Evolutionary conservation across 805 yeast genomes (phyloP), one percentile per base, ranked within the genome.

Genomic region (Schizosaccharomyces osmophilus): DNA sequence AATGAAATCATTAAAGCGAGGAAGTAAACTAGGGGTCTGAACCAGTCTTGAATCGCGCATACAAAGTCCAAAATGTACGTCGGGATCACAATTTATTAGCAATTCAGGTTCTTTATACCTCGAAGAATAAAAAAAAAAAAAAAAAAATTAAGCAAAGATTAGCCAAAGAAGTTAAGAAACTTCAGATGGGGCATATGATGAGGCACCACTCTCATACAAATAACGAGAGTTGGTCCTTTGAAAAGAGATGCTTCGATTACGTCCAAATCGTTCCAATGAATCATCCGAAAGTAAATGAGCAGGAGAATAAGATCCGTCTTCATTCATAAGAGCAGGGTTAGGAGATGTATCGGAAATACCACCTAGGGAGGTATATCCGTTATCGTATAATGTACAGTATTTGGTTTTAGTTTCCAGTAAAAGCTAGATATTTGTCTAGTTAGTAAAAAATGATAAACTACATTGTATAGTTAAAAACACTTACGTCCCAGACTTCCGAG

Each of bases 311-410:
- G 85, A 84, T 11, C 58, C 70, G 60, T 24, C 62, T 26, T 61
- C 65, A 2, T 62, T 58, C 32, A 66, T 67, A 60, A 85, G 69
- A 62, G 73, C 75, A 13, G 95, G 95, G 69, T 93, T 93, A 42
- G 79, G 81, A 1, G 77, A 67, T 0, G 98, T 90, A 55, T 81
- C 78, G 62, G 78, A 73, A 1, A 81, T 73, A 0, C 95, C 93
- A 2, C 98, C 98, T 22, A 93, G 71, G 0, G 95, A 86, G 0
- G 98, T 89, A 68, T 84, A 93, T 0, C 98, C 98, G 45, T 66
- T 62, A 65, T 85, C 94, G 68, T 93, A 93, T 62, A 93, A 72
- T 1, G 69, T 66, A 69, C 97, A 90, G 69, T 90, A 88, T 2
- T 77, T 77, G 54, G 83, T 76, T n/a, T 76, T 68, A 24, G 80